Percentiles rank a stretch among this genome's conserved stretches.
These are phyloP conservation scores for Pseudonitzschia multistriata DNA, from an alignment of 108 stramenopile genomes.

Conservation along the genomic window DNA sequence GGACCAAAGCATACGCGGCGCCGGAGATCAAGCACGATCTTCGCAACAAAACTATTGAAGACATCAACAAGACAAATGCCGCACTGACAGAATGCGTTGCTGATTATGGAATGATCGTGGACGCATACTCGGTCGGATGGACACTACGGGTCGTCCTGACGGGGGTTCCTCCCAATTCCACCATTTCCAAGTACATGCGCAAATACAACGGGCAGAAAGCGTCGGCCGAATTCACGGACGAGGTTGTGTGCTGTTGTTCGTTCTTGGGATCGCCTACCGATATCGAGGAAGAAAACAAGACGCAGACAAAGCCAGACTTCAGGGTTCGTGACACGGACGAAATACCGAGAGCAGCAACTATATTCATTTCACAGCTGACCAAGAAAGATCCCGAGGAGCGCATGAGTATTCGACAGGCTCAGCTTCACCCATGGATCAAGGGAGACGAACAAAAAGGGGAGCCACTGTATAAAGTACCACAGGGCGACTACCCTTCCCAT, in stretches of 20 bases:
- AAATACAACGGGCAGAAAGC: constrained; percentile 33
- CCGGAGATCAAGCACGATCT: constrained; percentile 72
- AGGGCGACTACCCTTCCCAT: constrained; percentile 59
- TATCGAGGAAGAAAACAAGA: neutral
- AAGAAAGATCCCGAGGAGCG: constrained; percentile 57
- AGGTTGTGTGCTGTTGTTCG: constrained; percentile 36
- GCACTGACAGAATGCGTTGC: constrained; percentile 72
- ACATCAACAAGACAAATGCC: constrained; percentile 43
- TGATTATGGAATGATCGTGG: constrained; percentile 86
- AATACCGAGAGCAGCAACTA: constrained; percentile 53
- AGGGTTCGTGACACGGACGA: constrained; percentile 53
- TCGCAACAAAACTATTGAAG: constrained; percentile 43
- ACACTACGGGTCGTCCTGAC: constrained; percentile 78
- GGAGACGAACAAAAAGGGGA: constrained; percentile 48
- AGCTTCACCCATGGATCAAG: constrained; percentile 67
- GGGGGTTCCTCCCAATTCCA: constrained; percentile 72
- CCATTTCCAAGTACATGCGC: constrained; percentile 65
- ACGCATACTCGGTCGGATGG: constrained; percentile 80
- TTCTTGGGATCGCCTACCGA: neutral
- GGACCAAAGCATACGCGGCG: constrained; percentile 79
- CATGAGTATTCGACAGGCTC: constrained; percentile 75
- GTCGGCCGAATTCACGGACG: constrained; percentile 21
- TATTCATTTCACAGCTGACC: constrained; percentile 57
- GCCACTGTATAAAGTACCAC: constrained; percentile 38
- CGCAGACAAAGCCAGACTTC: constrained; percentile 21